Percentiles rank a stretch among this genome's conserved stretches.
Evolutionary conservation across 306 rosid species (phyloP).

Genomic region (Gillenia trifoliata): DNA sequence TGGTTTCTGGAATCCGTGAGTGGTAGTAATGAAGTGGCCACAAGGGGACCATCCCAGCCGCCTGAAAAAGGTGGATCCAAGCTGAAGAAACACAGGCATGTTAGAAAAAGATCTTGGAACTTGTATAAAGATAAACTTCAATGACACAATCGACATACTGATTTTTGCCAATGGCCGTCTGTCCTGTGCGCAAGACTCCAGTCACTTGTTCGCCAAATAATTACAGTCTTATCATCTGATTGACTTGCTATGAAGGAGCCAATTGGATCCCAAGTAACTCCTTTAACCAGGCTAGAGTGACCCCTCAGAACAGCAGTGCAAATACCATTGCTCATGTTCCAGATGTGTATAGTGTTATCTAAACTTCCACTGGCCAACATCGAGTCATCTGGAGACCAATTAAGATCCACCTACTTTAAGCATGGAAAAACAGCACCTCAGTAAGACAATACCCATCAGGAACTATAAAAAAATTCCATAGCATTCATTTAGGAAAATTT

Average conservation of each 20-base stretch:
- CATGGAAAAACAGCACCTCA: constrained; percentile 55
- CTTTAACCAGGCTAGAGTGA: constrained; percentile 96
- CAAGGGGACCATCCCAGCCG: constrained; percentile 99
- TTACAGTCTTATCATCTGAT: constrained; percentile 97
- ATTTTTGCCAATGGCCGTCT: constrained; percentile 95
- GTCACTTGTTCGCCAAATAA: constrained; percentile 96
- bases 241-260: constrained; percentile 98
- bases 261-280: constrained; percentile 99
- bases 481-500: background rate
- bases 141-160: constrained; percentile 47
- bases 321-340: constrained; percentile 94
- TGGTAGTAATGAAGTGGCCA: constrained; percentile 96
- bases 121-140: constrained; percentile 2
- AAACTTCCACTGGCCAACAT: constrained; percentile 94
- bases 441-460: constrained; percentile 42
- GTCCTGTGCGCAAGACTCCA: constrained; percentile 99
- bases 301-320: constrained; percentile 99
- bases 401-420: constrained; percentile 99
- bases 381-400: constrained; percentile 99
- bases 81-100: constrained; percentile 48
- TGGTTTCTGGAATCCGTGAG: constrained; percentile 99
- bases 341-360: constrained; percentile 88
- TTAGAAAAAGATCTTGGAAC: constrained; percentile 27
- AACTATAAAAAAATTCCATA: background rate
- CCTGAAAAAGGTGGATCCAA: constrained; percentile 96